phyloP scores from a whole-genome alignment of 352 stramenopile species.

The Pythium sp. region DNA sequence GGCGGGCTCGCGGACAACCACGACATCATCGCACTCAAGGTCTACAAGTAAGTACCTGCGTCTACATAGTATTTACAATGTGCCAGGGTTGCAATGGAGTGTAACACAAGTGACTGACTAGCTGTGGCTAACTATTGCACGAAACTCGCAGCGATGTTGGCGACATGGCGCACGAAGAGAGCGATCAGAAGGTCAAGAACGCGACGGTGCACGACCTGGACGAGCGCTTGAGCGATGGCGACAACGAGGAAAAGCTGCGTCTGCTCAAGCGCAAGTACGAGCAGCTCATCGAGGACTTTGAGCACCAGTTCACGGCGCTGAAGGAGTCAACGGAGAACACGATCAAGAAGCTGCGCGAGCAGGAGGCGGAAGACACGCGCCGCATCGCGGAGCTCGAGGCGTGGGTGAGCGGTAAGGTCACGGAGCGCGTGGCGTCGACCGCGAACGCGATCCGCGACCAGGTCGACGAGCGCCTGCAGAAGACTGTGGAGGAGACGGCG shows the following conservation, averaged over 20 bases:
- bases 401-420: conserved; percentile 61
- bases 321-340: conserved; percentile 84
- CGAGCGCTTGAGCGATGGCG: conserved; percentile 41
- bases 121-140: conserved; percentile 8
- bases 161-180: conserved; percentile 43
- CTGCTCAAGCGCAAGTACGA: conserved; percentile 76
- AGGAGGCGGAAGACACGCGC: conserved; percentile 62
- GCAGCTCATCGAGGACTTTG: conserved; percentile 82
- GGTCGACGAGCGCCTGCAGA: conserved; percentile 63
- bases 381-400: conserved; percentile 69
- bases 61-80: not conserved
- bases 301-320: conserved; percentile 77
- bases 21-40: conserved; percentile 66
- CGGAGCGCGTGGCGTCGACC: conserved; percentile 52
- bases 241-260: conserved; percentile 59
- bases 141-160: conserved; percentile 46
- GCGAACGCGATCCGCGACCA: conserved; percentile 62
- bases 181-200: conserved; percentile 65
- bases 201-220: conserved; percentile 50
- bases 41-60: conserved; percentile 66
- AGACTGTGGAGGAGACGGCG: conserved; percentile 70
- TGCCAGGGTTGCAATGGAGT: not conserved
- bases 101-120: not conserved
- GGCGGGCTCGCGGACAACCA: conserved; percentile 84
- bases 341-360: conserved; percentile 74